Conservation (phyloP, 305 asterid genomes). For the Withania somnifera region DNA sequence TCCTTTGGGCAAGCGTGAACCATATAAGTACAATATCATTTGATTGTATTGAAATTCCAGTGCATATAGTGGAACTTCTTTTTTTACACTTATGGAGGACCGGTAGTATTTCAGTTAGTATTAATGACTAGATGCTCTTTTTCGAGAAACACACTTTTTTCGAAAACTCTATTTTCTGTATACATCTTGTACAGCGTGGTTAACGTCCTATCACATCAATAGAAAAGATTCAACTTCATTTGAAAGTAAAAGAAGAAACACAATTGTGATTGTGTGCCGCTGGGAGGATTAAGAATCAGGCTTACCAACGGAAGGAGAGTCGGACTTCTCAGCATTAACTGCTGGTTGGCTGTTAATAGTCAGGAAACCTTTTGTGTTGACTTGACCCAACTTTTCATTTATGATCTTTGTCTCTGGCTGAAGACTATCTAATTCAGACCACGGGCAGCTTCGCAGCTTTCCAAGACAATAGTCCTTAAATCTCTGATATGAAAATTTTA, state of each 20-base stretch:
- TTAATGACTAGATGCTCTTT: no score
- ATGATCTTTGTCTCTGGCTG: constrained; percentile 95
- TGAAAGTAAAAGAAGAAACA: not conserved
- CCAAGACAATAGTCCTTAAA: constrained; percentile 73
- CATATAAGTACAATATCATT: no score
- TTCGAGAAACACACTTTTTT: no score
- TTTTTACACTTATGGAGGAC: no score
- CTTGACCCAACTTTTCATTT: constrained; percentile 50
- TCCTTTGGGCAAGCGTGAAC: no score
- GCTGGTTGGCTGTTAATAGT: constrained; percentile 98
- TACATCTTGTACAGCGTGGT: no score
- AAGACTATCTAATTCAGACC: constrained; percentile 94
- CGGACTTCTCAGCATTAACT: constrained; percentile 77
- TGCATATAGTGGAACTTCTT: no score
- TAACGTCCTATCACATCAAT: not conserved
- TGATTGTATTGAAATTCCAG: no score
- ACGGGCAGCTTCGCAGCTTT: constrained; percentile 68
- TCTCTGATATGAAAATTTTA: constrained; percentile 36
- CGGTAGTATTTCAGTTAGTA: no score
- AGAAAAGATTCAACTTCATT: not conserved
- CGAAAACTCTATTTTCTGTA: no score
- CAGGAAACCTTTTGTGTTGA: constrained; percentile 70
- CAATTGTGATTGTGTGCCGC: not conserved
- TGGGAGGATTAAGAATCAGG: not conserved
- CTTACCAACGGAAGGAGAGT: constrained; percentile 80